phyloP scores from a whole-genome alignment of 1,284 basidiomycete genomes.

The Sanghuangporus baumii region DNA sequence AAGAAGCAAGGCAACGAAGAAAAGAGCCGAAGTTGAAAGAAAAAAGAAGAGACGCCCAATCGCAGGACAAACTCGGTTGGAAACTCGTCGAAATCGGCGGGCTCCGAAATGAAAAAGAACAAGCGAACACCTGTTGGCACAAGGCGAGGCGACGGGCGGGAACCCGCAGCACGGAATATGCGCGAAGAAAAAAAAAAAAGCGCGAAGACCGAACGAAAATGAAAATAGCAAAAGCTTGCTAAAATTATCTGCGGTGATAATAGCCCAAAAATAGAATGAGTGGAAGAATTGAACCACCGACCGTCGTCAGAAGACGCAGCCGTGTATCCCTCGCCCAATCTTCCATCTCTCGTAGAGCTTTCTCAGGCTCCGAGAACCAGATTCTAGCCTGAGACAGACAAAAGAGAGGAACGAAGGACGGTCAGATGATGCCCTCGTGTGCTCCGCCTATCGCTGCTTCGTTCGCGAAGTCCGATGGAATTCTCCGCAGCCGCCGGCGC shows the following conservation, averaged over 20 bases:
- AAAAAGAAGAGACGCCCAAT: neutral
- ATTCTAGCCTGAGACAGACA: too few species aligned
- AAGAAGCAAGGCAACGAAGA: neutral
- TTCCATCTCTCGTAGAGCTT: too few species aligned
- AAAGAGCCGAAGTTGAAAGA: neutral
- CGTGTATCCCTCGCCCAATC: too few species aligned
- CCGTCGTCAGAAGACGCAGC: too few species aligned
- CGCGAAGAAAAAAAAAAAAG: neutral
- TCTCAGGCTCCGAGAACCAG: too few species aligned
- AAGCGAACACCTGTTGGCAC: neutral
- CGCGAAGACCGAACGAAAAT: neutral
- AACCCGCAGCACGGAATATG: neutral
- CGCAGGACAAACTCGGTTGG: neutral
- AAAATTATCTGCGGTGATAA: neutral
- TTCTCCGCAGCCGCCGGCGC: too few species aligned
- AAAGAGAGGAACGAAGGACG: too few species aligned
- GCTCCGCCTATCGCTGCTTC: too few species aligned
- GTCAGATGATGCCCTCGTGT: too few species aligned
- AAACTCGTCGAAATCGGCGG: neutral
- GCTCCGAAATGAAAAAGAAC: neutral
- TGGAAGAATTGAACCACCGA: neutral
- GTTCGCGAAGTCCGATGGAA: too few species aligned
- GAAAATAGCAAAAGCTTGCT: neutral
- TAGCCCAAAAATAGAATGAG: constrained; percentile 8
- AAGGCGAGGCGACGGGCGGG: neutral